A percentile compares a stretch with the other conserved stretches of the same genome.
phyloP scores from a whole-genome alignment of 176 grass and related monocot genomes.

The Aechmea fasciata region DNA sequence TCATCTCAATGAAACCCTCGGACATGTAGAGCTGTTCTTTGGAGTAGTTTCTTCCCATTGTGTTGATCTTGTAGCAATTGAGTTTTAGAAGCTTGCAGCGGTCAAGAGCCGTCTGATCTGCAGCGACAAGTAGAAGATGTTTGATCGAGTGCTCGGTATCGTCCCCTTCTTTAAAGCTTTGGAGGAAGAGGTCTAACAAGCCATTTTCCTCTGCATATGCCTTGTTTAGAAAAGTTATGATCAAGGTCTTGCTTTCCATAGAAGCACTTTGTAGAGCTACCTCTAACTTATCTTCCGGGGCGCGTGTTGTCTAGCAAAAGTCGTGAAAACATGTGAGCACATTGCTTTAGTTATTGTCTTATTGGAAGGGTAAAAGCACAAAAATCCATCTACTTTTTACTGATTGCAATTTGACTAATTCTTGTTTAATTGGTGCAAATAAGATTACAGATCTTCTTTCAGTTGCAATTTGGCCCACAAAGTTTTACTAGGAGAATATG shows the following conservation, averaged over 20 bases:
- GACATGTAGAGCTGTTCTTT: conserved; percentile 49
- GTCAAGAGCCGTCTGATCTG: conserved; percentile 29
- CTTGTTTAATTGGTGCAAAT: no score
- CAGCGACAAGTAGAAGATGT: conserved; percentile 56
- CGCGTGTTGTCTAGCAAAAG: neutral
- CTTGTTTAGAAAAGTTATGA: conserved; percentile 61
- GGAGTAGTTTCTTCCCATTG: conserved; percentile 31
- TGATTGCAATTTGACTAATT: no score
- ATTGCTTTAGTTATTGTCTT: neutral
- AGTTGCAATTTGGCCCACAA: no score
- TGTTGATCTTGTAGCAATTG: conserved; percentile 21
- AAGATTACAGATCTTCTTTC: no score
- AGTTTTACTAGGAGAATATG: no score
- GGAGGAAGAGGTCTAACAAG: conserved; percentile 61
- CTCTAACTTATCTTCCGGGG: conserved; percentile 25
- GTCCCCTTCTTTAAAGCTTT: conserved; percentile 43
- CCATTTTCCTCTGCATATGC: conserved; percentile 54
- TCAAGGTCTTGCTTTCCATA: conserved; percentile 57
- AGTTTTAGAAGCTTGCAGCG: conserved; percentile 36
- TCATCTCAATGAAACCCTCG: conserved; percentile 55
- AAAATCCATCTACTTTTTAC: neutral
- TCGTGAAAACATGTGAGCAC: neutral
- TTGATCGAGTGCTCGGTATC: conserved; percentile 38
- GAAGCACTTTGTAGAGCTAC: conserved; percentile 34
- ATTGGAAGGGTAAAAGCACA: neutral